Conservation (phyloP, 1,284 basidiomycete genomes). For the Austropuccinia psidii region DNA sequence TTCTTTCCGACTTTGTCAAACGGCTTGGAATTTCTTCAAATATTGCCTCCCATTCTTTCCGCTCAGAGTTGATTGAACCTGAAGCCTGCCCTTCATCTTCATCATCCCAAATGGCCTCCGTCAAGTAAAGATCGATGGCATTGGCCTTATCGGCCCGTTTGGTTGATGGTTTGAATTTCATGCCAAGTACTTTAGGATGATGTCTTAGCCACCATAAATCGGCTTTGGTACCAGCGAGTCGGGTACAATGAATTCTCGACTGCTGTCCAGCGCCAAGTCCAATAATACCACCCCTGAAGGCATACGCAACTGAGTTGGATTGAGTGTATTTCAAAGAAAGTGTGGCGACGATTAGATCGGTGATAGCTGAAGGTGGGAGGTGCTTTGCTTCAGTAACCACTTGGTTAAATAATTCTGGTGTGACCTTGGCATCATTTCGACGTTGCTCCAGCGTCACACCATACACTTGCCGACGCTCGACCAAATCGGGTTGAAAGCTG, state of each 20-base stretch:
- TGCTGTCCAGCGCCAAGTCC: conserved; percentile 97
- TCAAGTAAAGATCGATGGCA: conserved; percentile 93
- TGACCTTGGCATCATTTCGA: conserved; percentile 85
- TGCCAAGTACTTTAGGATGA: conserved; percentile 78
- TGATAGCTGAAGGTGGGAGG: conserved; percentile 66
- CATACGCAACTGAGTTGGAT: conserved; percentile 97
- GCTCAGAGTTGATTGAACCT: conserved; percentile 54
- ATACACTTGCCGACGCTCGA: conserved; percentile 92
- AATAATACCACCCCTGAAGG: conserved; percentile 82
- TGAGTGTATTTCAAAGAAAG: conserved; percentile 98
- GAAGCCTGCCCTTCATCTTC: conserved; percentile 58
- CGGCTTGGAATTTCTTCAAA: conserved; percentile 69
- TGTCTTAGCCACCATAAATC: conserved; percentile 99
- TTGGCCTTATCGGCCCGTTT: conserved; percentile 98
- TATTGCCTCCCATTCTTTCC: conserved; percentile 78
- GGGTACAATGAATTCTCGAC: conserved; percentile 97
- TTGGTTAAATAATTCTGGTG: conserved; percentile 71
- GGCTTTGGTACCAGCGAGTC: conserved; percentile 93
- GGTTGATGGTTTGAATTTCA: conserved; percentile 94
- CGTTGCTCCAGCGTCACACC: conserved; percentile 85
- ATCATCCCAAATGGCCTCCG: conserved; percentile 65
- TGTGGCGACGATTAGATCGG: conserved; percentile 86
- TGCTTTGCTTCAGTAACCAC: conserved; percentile 80
- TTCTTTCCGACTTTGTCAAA: conserved; percentile 65
- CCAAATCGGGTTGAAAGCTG: conserved; percentile 62